Percentiles rank a stretch among this genome's conserved stretches.
Evolutionary conservation across 805 yeast species (phyloP).

Genomic region (Candida pseudofarinosa): DNA sequence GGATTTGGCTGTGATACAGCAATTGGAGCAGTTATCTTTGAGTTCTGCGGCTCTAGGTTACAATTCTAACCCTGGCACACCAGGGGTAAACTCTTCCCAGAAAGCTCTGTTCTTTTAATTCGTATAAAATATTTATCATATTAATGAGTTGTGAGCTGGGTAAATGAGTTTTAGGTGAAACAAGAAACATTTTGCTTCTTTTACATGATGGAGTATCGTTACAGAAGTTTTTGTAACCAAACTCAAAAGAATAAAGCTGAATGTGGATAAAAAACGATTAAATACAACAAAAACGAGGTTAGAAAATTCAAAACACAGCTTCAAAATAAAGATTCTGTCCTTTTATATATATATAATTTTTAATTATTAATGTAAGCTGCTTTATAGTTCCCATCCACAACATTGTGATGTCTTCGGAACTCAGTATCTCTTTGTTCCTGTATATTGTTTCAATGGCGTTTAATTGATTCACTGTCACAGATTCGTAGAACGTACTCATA

Average conservation of each 20-base stretch:
- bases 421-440: not conserved
- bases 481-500: not conserved
- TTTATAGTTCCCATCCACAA: too few species aligned
- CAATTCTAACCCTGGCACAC: constrained; percentile 42
- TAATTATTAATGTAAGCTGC: not conserved
- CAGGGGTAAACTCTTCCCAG: constrained; percentile 20
- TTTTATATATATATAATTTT: too few species aligned
- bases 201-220: too few species aligned
- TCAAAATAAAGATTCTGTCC: not conserved
- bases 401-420: too few species aligned
- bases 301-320: too few species aligned
- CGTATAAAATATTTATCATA: not conserved
- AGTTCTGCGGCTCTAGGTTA: constrained; percentile 47
- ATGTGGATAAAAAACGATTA: too few species aligned
- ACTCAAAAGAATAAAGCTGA: too few species aligned
- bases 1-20: constrained; percentile 39
- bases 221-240: too few species aligned
- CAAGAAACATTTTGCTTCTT: too few species aligned
- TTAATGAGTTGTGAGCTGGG: too few species aligned
- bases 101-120: constrained; percentile 20
- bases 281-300: too few species aligned
- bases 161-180: too few species aligned
- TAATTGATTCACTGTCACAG: not conserved
- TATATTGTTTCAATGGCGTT: not conserved
- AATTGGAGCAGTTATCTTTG: constrained; percentile 42